A percentile compares a stretch with the other conserved stretches of the same genome.
These are phyloP conservation scores for Excoecaria cochinchinensis DNA, from an alignment of 345 rosid species.

Conservation along the genomic window DNA sequence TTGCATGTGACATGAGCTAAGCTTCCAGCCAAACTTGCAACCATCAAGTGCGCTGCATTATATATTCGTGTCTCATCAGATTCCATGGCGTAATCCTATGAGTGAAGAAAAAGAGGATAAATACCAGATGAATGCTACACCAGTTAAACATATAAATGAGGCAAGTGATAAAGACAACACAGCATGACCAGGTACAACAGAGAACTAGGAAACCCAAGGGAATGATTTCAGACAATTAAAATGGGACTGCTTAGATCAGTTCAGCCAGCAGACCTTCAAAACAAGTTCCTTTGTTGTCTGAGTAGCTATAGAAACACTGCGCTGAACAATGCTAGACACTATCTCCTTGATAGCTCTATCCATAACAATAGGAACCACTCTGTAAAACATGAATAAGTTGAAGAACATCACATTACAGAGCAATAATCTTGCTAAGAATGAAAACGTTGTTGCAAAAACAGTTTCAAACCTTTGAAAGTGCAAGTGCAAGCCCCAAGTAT, in stretches of 20 bases:
- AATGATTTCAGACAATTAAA: not conserved
- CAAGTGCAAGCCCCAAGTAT: slow-evolving; percentile 61
- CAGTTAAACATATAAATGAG: not conserved
- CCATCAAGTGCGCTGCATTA: slow-evolving; percentile 97
- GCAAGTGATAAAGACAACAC: not conserved
- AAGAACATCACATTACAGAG: not conserved
- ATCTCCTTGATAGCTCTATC: slow-evolving; percentile 96
- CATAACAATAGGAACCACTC: slow-evolving; percentile 88
- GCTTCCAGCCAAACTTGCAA: slow-evolving; percentile 99
- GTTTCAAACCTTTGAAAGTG: slow-evolving; percentile 85
- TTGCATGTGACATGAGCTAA: slow-evolving; percentile 99
- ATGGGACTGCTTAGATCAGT: not conserved
- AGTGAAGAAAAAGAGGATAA: not conserved
- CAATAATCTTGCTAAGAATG: slow-evolving; percentile 1
- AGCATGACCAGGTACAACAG: not conserved
- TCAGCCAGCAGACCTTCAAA: slow-evolving; percentile 64
- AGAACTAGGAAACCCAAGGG: not conserved
- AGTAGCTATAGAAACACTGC: slow-evolving; percentile 96
- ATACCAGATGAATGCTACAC: not conserved
- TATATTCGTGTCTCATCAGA: slow-evolving; percentile 85
- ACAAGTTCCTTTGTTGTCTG: slow-evolving; percentile 99
- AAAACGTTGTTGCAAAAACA: slow-evolving; percentile 9
- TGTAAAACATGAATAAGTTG: slow-evolving; percentile 26
- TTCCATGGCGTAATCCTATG: slow-evolving; percentile 89
- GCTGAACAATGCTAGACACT: slow-evolving; percentile 86